Base-by-base conservation (phyloP, 2,329 filamentous ascomycete genomes). In the Hymenoscyphus fructigenus region DNA sequence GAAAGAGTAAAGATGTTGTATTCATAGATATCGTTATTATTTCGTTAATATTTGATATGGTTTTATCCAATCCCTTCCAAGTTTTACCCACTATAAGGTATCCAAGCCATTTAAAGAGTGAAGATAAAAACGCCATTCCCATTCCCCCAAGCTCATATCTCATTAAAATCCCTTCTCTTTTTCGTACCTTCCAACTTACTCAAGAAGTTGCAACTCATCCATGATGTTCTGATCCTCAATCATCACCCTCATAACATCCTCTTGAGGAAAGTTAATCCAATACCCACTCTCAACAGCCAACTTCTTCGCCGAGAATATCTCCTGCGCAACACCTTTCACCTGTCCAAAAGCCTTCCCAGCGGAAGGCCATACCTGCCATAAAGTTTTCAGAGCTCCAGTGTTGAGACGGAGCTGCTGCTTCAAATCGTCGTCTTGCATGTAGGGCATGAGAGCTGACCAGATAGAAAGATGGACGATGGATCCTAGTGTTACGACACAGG, bases 381-480 rank as follows among this genome's bases (percentile, higher is more conserved):
- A 26, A 2, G 65, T 67, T 29, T 67, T 72, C 41, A 72, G 60
- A 0, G 64, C 70, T 17, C 70, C 70, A 2, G 60, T 91, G 69
- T 92, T 93, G n/a, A 96, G 84, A 1, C 89, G 85, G 62, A 96
- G 90, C 70, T 86, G 87, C 77, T 92, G 90, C 68, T 88, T 88
- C 69, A 89, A 82, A 70, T 85, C 85, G 67, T 87, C 88, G 73
- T 88, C 87, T 72, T 86, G 83, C 57, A 88, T 81, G 62, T 84
- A 85, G 73, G 85, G 85, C 23, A 88, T 81, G 62, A 66, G 61
- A 10, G 80, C 87, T 74, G 85, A 87, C 86, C 91, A 96, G 68
- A 90, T 91, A 62, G 89, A 91, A 32, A 95, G 83, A 72, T 95
- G 91, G 5, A 93, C 89, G 70, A 93, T 90, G 9, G 91, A 91